Evolutionary conservation across 371 early-diverging fungal genomes (phyloP).

Genomic region (Mortierella sp.): DNA sequence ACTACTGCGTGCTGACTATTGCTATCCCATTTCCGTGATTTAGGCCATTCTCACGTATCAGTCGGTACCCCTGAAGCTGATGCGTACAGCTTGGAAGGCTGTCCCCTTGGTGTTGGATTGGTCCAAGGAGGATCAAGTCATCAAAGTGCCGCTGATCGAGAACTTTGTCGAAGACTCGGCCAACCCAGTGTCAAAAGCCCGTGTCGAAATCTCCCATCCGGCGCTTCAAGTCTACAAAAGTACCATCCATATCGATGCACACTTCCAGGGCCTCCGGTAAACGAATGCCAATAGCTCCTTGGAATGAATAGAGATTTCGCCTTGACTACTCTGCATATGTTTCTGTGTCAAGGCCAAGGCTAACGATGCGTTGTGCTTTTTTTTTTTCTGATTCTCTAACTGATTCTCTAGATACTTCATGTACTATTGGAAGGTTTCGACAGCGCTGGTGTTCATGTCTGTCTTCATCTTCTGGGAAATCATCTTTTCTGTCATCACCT

Average conservation of each 20-base stretch:
- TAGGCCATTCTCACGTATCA: slow-evolving; percentile 82
- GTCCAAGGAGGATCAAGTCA: slow-evolving; percentile 73
- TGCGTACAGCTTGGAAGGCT: slow-evolving; percentile 72
- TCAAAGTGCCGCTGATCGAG: slow-evolving; percentile 78
- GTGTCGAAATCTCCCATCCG: slow-evolving; percentile 70
- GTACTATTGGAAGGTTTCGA: slow-evolving; percentile 87
- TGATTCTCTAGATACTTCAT: slow-evolving; percentile 75
- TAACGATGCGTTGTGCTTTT: too few species aligned
- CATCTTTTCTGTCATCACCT: slow-evolving; percentile 73
- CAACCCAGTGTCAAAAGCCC: slow-evolving; percentile 74
- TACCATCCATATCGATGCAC: slow-evolving; percentile 77
- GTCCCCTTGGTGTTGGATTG: slow-evolving; percentile 77
- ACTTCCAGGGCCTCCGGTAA: slow-evolving; percentile 88
- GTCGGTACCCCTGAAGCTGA: slow-evolving; percentile 71
- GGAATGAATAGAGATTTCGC: too few species aligned
- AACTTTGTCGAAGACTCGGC: slow-evolving; percentile 73
- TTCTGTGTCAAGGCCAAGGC: too few species aligned
- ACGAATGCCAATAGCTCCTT: slow-evolving; percentile 55
- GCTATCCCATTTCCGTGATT: neutral
- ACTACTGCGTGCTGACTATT: too few species aligned
- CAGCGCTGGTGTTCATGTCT: slow-evolving; percentile 74
- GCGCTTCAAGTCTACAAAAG: slow-evolving; percentile 81
- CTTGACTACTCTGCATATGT: too few species aligned
- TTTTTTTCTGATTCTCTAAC: slow-evolving; percentile 43
- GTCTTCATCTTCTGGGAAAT: slow-evolving; percentile 83